Conservation (phyloP, 2,329 filamentous ascomycete genomes). For the Corinectria fuckeliana region DNA sequence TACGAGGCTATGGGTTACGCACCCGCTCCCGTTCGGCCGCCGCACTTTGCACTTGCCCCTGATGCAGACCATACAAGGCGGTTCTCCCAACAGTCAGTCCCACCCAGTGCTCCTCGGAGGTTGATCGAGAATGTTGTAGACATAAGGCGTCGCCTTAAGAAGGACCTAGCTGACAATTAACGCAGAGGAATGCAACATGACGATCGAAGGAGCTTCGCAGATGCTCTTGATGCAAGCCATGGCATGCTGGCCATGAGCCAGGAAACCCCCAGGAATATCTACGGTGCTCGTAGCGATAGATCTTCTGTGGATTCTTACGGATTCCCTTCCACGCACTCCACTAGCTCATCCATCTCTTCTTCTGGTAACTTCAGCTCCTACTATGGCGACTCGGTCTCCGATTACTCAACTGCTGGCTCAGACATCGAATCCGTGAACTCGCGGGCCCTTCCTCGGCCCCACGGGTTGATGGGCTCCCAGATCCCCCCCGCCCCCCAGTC, state of each 20-base stretch:
- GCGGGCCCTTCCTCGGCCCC: constrained; percentile 82
- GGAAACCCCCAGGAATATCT: constrained; percentile 90
- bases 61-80: constrained; percentile 66
- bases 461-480: constrained; percentile 64
- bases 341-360: constrained; percentile 89
- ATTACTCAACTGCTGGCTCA: constrained; percentile 89
- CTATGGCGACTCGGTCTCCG: constrained; percentile 86
- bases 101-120: constrained; percentile 28
- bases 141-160: background rate
- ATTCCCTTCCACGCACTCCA: constrained; percentile 84
- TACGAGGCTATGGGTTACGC: constrained; percentile 83
- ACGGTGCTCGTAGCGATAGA: constrained; percentile 71
- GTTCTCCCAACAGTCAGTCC: constrained; percentile 85
- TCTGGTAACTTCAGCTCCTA: constrained; percentile 81
- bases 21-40: constrained; percentile 65
- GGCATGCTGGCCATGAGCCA: constrained; percentile 97
- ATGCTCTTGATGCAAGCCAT: constrained; percentile 89
- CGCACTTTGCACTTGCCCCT: constrained; percentile 62
- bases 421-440: constrained; percentile 84
- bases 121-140: background rate
- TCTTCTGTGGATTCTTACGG: constrained; percentile 87
- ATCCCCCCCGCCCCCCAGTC: constrained; percentile 87
- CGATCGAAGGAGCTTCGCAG: constrained; percentile 76
- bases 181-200: constrained; percentile 52
- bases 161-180: background rate